A percentile compares a stretch with the other conserved stretches of the same genome.
Conservation (phyloP, 305 asterid species). For the Fraxinus ornus region DNA sequence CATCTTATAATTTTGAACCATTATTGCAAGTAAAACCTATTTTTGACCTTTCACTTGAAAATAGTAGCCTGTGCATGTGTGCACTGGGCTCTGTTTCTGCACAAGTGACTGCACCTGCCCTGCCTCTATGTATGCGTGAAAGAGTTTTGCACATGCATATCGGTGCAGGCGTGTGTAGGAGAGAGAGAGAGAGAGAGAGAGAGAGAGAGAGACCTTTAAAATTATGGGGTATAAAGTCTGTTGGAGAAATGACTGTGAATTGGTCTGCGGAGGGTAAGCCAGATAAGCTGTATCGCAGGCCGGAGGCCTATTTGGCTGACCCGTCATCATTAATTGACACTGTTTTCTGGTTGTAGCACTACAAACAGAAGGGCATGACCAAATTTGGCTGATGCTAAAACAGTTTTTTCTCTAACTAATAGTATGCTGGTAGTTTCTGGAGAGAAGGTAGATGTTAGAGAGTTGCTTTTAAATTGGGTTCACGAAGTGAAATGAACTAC, state of each 20-base stretch:
- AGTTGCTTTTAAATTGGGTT: conserved; percentile 46
- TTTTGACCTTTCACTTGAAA: conserved; percentile 3
- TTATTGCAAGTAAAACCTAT: not conserved
- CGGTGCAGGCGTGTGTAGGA: not conserved
- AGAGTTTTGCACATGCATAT: not conserved
- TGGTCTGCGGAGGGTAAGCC: conserved; percentile 44
- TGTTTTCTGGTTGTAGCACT: conserved; percentile 60
- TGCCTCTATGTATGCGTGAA: not conserved
- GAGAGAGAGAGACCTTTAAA: conserved; percentile 55
- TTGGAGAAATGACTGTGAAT: conserved; percentile 55
- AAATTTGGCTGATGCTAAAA: conserved; percentile 16
- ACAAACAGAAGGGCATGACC: conserved; percentile 71
- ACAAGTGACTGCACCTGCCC: not conserved
- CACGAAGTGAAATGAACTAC: conserved; percentile 46
- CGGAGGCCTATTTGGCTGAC: conserved; percentile 35
- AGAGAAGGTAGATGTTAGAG: conserved; percentile 37
- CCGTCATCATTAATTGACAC: conserved; percentile 39
- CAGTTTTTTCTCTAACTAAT: conserved; percentile 17
- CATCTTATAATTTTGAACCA: not conserved
- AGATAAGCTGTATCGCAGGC: conserved; percentile 34
- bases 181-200: conserved; percentile 18
- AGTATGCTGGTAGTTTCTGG: conserved; percentile 23
- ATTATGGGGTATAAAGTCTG: conserved; percentile 60
- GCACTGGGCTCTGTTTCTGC: conserved; percentile 2
- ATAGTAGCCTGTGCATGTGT: not conserved